Evolutionary conservation across 202 grass and related monocot genomes (phyloP).

Genomic region (Dendrocalamus latiflorus): DNA sequence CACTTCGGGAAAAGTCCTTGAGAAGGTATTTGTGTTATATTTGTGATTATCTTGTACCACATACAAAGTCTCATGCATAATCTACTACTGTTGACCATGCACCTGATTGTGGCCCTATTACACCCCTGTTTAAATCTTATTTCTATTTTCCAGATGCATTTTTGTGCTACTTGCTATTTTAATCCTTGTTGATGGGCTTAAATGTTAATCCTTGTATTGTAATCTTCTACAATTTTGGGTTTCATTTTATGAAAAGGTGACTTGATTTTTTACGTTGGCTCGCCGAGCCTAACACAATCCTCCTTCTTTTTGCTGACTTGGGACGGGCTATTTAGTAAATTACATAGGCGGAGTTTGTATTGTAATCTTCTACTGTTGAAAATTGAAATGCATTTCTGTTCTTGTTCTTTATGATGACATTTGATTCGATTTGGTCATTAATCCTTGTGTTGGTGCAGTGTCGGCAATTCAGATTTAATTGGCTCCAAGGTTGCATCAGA

Average conservation of each 20-base stretch:
- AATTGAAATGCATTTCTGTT: background rate
- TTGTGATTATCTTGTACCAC: background rate
- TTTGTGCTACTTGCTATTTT: background rate
- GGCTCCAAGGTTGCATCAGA: background rate
- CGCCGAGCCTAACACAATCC: too few species aligned
- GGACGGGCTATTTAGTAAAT: too few species aligned
- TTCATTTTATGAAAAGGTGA: too few species aligned
- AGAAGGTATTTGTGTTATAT: conserved; percentile 56
- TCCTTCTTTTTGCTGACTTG: too few species aligned
- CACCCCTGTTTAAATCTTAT: background rate
- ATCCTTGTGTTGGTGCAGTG: background rate
- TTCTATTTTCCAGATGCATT: background rate
- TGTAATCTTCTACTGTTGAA: background rate
- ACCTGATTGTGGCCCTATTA: background rate
- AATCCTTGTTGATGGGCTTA: background rate
- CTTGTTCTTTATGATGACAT: background rate
- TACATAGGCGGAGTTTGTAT: background rate
- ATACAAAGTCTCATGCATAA: background rate
- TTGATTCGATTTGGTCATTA: background rate
- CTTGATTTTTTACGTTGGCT: too few species aligned
- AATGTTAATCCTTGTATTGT: background rate
- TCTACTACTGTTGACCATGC: background rate
- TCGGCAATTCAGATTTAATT: background rate
- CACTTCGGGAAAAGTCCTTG: conserved; percentile 44
- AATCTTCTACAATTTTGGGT: background rate